phyloP scores from a whole-genome alignment of 177 flowering plant species.

The Vitis hybrid region DNA sequence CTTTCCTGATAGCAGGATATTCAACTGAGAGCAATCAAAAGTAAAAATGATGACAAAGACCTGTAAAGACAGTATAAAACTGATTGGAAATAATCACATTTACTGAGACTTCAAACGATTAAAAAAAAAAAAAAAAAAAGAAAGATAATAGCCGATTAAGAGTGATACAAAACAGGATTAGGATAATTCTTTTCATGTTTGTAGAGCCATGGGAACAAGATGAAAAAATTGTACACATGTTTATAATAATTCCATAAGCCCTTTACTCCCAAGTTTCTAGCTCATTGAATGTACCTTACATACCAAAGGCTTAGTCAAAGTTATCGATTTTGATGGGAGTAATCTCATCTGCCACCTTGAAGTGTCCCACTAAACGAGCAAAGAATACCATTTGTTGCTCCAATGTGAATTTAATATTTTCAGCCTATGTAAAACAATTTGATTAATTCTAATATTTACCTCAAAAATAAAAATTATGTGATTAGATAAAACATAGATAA shows the following conservation, averaged over 20 bases:
- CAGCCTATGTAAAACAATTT: slow-evolving; percentile 58
- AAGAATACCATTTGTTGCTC: slow-evolving; percentile 98
- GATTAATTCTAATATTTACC: neutral
- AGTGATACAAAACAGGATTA: too few species aligned
- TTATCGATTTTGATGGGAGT: slow-evolving; percentile 81
- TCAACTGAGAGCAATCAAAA: too few species aligned
- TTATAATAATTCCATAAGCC: neutral
- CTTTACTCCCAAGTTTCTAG: too few species aligned
- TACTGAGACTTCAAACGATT: too few species aligned
- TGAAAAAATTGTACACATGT: neutral
- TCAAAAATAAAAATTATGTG: neutral
- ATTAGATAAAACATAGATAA: neutral
- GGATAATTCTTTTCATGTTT: too few species aligned
- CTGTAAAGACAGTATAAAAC: too few species aligned
- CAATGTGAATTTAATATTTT: slow-evolving; percentile 85
- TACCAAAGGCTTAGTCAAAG: slow-evolving; percentile 47
- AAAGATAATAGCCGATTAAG: too few species aligned
- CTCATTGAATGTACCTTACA: neutral
- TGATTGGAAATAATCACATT: too few species aligned
- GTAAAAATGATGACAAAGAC: too few species aligned
- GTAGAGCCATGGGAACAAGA: too few species aligned
- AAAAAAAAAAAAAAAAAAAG: too few species aligned
- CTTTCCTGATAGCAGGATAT: too few species aligned
- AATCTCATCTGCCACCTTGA: slow-evolving; percentile 83
- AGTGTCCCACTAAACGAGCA: slow-evolving; percentile 85